phyloP scores from a whole-genome alignment of 192 early-diverging fungal genomes.

The Coemansia nantahalensis region DNA sequence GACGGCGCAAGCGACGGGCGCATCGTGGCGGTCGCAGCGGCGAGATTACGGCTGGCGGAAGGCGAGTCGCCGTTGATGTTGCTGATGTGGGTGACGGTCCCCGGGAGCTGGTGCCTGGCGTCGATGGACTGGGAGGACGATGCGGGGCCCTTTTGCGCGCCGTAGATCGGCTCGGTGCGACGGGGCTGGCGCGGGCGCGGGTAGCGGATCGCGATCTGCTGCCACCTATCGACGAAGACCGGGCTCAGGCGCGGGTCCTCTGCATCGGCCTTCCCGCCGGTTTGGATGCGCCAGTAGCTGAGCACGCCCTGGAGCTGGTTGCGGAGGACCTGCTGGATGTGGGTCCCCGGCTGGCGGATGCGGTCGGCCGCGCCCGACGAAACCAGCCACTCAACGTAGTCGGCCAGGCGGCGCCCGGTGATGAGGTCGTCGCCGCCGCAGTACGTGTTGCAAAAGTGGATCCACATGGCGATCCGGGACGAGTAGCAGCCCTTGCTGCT shows the following conservation, averaged over 20 bases:
- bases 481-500: conserved; percentile 54
- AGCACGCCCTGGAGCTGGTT: conserved; percentile 53
- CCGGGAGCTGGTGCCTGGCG: background rate
- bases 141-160: conserved; percentile 1
- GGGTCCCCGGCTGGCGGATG: conserved; percentile 45
- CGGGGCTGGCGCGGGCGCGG: conserved; percentile 39
- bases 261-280: conserved; percentile 13
- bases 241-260: conserved; percentile 29
- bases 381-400: conserved; percentile 53
- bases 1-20: background rate
- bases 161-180: conserved; percentile 46
- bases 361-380: conserved; percentile 47
- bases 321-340: conserved; percentile 49
- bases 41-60: background rate
- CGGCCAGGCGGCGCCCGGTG: conserved; percentile 31
- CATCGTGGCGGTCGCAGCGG: too few relatives aligned
- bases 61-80: background rate
- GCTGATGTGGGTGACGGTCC: background rate
- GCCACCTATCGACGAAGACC: conserved; percentile 39
- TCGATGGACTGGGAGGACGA: background rate
- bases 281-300: conserved; percentile 51
- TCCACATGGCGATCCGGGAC: conserved; percentile 51
- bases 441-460: conserved; percentile 38
- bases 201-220: conserved; percentile 33
- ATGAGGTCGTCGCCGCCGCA: conserved; percentile 32